Base-by-base conservation (phyloP, 1,284 basidiomycete genomes). In the Abortiporus biennis region DNA sequence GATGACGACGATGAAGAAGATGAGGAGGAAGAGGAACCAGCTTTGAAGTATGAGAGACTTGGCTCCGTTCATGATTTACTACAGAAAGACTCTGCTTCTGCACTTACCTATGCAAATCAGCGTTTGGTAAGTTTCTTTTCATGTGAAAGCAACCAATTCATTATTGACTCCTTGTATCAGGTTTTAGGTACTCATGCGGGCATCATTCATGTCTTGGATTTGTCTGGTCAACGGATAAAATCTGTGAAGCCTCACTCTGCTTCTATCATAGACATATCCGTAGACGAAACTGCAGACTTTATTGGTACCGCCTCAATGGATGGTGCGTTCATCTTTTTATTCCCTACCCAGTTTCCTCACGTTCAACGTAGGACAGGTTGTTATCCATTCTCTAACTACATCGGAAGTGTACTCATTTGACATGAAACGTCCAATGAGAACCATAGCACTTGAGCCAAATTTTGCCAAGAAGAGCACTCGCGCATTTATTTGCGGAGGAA, bases 191-290 rank as follows among this genome's bases (percentile, higher is more conserved):
- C 93, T 0, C 93, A 98, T 59, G 80, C 76, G 38, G 96, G 96
- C 24, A 85, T 93, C 55, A 80, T 98, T 11, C 91, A 96, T 56
- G 74, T 97, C 21, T 69, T 97, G 8, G 86, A 85, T 57, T 73
- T 91, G 40, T 66, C 78, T 17, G 92, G 93, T 6, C 78, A 83
- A 46, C 80, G 89, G 39, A 74, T 95, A 63, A 94, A 92, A 65
- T 92, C 90, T 4, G 96, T 87, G 61, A 84, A 92, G 49, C 88
- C 90, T 2, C 96, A 99, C 57, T 74, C 84, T n/a, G 95, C 95
- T 0, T 89, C 87, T 15, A 74, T 99, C 40, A 79, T 84, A 37
- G 92, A 92, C 56, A 80, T 98, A 27, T 78, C 78, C 38, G 74
- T 99, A 54, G 95, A 98, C 61, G 68, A 76, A 38, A 86, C 86